Evolutionary conservation across 2,329 filamentous ascomycete species (phyloP).

Genomic region (Parascedosporium putredinis): DNA sequence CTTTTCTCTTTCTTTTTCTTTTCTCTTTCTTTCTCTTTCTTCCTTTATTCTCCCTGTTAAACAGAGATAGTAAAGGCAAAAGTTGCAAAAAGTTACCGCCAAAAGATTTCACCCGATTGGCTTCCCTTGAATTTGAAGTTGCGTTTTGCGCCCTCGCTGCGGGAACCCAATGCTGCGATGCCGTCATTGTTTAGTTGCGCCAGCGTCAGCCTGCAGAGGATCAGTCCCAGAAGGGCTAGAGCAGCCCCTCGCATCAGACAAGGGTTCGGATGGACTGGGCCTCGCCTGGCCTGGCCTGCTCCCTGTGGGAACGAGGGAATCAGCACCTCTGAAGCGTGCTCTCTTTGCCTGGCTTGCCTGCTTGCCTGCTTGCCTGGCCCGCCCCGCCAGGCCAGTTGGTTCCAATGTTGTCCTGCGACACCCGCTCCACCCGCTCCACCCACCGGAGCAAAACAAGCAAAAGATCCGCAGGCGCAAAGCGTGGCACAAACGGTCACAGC

Average conservation of each 20-base stretch:
- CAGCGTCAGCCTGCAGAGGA: background rate
- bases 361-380: background rate
- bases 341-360: background rate
- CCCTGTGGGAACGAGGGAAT: too few species aligned
- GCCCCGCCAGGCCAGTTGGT: background rate
- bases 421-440: background rate
- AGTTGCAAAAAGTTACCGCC: background rate
- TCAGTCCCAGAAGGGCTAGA: conserved; percentile 1
- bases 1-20: too few species aligned
- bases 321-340: too few species aligned
- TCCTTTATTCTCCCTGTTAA: too few species aligned
- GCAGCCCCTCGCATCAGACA: background rate
- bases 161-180: background rate
- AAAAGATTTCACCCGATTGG: conserved; percentile 1
- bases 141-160: background rate
- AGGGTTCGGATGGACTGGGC: background rate
- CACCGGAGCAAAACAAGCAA: background rate
- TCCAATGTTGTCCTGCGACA: background rate
- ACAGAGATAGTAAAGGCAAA: background rate
- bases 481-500: background rate
- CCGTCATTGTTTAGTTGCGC: background rate
- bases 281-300: too few species aligned
- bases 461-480: background rate
- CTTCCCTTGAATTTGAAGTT: background rate
- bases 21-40: background rate